Evolutionary conservation across 1,139 yeast genomes (phyloP).

Genomic region (Zhuliangozyma blackwelliae): DNA sequence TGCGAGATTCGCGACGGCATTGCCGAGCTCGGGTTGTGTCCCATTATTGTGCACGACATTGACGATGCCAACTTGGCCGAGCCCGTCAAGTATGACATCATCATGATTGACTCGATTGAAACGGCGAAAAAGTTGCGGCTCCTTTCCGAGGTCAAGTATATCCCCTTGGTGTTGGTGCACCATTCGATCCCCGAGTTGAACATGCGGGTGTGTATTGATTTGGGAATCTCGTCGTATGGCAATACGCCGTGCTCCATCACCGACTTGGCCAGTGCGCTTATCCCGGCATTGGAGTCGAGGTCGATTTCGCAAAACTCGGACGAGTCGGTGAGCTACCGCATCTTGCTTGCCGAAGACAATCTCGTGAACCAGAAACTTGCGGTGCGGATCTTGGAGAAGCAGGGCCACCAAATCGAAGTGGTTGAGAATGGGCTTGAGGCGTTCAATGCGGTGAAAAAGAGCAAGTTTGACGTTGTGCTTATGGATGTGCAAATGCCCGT

Average conservation of each 20-base stretch:
- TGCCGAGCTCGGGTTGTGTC: constrained; percentile 42
- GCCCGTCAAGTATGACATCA: constrained; percentile 69
- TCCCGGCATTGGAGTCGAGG: constrained; percentile 80
- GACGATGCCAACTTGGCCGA: constrained; percentile 46
- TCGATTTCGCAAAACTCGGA: constrained; percentile 78
- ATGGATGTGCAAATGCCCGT: constrained; percentile 97
- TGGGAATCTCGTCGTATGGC: constrained; percentile 85
- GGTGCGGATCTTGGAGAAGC: constrained; percentile 74
- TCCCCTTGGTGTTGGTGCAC: constrained; percentile 73
- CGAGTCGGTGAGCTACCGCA: constrained; percentile 70
- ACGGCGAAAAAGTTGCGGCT: constrained; percentile 66
- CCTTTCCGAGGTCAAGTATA: constrained; percentile 72
- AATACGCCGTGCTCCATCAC: constrained; percentile 81
- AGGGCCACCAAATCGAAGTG: constrained; percentile 76
- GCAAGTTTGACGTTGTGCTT: constrained; percentile 69
- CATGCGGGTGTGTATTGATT: constrained; percentile 75
- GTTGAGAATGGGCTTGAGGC: constrained; percentile 87
- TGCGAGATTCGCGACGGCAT: constrained; percentile 41
- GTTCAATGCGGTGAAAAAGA: constrained; percentile 66
- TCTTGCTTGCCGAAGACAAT: constrained; percentile 82
- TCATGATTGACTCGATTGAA: constrained; percentile 75
- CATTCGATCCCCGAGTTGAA: constrained; percentile 76
- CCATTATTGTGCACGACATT: constrained; percentile 49
- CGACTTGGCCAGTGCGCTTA: constrained; percentile 75
- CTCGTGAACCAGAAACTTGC: constrained; percentile 84